phyloP scores from a whole-genome alignment of 2,329 filamentous ascomycete species.

The Balansia obtecta region DNA sequence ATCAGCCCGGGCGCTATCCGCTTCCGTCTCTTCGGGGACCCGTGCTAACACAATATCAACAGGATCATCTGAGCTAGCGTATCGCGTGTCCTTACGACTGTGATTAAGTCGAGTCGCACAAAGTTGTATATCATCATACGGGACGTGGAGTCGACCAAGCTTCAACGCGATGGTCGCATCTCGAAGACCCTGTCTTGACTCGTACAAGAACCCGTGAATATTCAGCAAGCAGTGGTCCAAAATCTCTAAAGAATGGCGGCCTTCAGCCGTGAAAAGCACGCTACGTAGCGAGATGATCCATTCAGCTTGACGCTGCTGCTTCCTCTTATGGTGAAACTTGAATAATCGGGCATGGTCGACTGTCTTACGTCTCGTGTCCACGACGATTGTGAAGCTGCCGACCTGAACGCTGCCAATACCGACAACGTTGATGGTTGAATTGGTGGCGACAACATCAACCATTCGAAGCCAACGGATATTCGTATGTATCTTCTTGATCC shows the following conservation, averaged over 20 bases:
- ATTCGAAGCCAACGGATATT: constrained; percentile 81
- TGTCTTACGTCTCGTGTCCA: constrained; percentile 85
- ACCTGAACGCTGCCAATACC: constrained; percentile 79
- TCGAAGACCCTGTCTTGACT: constrained; percentile 71
- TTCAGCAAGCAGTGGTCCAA: constrained; percentile 82
- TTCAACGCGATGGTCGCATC: constrained; percentile 88
- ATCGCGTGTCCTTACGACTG: constrained; percentile 23
- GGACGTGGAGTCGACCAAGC: constrained; percentile 78
- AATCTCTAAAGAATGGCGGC: constrained; percentile 72
- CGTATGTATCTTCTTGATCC: constrained; percentile 73
- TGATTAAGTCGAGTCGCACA: constrained; percentile 46
- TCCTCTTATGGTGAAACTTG: constrained; percentile 47
- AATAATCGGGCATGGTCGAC: constrained; percentile 85
- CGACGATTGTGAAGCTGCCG: constrained; percentile 70
- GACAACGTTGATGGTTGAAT: constrained; percentile 62
- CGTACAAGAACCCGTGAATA: constrained; percentile 81
- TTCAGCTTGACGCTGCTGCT: constrained; percentile 58
- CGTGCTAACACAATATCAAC: constrained; percentile 56
- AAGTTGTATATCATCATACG: constrained; percentile 69
- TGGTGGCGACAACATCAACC: constrained; percentile 77
- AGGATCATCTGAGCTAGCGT: constrained; percentile 26
- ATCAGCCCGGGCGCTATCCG: constrained; percentile 52
- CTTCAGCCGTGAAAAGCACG: constrained; percentile 77
- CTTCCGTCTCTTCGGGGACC: constrained; percentile 62
- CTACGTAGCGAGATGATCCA: constrained; percentile 85